Conservation (phyloP, 768 basidiomycete genomes). For the Pleurotus salmoneostramineus region DNA sequence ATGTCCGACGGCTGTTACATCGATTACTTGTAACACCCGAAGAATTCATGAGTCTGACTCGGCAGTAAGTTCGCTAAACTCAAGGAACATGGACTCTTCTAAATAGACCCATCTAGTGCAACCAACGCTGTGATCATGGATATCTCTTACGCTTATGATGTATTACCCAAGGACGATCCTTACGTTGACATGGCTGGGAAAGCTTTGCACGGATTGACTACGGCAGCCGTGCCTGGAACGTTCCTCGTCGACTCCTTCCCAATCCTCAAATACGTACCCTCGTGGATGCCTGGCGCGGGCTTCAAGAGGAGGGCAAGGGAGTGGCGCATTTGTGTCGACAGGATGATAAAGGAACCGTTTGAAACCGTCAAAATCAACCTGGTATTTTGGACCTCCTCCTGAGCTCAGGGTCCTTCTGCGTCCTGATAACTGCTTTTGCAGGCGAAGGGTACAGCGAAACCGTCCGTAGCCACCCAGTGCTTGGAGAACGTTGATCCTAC, state of each 20-base stretch:
- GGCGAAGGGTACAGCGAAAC: not conserved
- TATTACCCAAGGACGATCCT: conserved; percentile 35
- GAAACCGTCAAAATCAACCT: conserved; percentile 19
- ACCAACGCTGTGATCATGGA: conserved; percentile 6
- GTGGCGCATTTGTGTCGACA: conserved; percentile 23
- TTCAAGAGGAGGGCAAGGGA: conserved; percentile 31
- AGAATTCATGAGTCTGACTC: conserved; percentile 28
- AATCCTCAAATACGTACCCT: conserved; percentile 31
- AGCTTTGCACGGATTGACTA: conserved; percentile 26
- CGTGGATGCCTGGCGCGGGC: conserved; percentile 39
- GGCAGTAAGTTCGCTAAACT: conserved; percentile 27
- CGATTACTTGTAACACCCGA: conserved; percentile 30
- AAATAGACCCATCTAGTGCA: not conserved
- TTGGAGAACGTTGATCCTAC: conserved; percentile 3
- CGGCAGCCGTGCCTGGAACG: conserved; percentile 34
- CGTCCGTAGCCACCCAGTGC: not conserved
- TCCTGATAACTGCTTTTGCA: not conserved
- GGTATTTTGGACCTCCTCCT: conserved; percentile 13
- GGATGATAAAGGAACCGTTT: conserved; percentile 30
- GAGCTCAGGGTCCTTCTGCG: too few relatives aligned
- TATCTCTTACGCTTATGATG: conserved; percentile 40
- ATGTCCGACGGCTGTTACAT: conserved; percentile 25
- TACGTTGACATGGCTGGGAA: conserved; percentile 37
- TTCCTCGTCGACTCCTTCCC: conserved; percentile 44
- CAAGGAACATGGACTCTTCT: not conserved